A percentile compares a stretch with the other conserved stretches of the same genome.
Conservation (phyloP, 371 early-diverging fungal genomes). For the Mortierella sp. region DNA sequence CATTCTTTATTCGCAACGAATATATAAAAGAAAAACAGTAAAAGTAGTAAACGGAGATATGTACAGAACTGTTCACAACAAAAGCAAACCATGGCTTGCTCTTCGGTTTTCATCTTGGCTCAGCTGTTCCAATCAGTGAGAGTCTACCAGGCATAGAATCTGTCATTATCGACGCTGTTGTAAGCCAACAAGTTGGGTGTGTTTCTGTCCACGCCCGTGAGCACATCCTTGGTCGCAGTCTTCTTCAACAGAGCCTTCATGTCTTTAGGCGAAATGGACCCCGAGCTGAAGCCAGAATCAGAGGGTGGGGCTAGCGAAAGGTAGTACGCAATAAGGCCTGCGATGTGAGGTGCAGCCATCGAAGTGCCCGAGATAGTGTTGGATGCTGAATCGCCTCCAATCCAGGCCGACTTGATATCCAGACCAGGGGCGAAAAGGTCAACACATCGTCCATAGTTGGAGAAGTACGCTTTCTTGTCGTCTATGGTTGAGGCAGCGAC, state of each 20-base stretch:
- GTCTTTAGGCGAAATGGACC: slow-evolving; percentile 71
- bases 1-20: too few relatives aligned
- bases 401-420: slow-evolving; percentile 93
- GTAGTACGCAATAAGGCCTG: slow-evolving; percentile 95
- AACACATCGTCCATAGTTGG: slow-evolving; percentile 93
- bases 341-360: slow-evolving; percentile 99
- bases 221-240: slow-evolving; percentile 69
- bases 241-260: slow-evolving; percentile 81
- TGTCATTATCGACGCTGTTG: slow-evolving; percentile 61
- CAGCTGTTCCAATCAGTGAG: too few relatives aligned
- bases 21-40: too few relatives aligned
- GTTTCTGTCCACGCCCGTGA: slow-evolving; percentile 70
- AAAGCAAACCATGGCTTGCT: too few relatives aligned
- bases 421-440: slow-evolving; percentile 97
- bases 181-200: slow-evolving; percentile 90
- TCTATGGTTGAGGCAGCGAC: slow-evolving; percentile 94
- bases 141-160: slow-evolving; percentile 41
- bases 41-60: too few relatives aligned
- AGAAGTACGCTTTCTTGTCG: slow-evolving; percentile 92
- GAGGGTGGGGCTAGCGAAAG: slow-evolving; percentile 69
- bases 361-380: slow-evolving; percentile 98
- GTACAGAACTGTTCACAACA: too few relatives aligned
- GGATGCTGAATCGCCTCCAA: slow-evolving; percentile 75
- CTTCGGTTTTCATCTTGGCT: too few relatives aligned
- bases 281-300: slow-evolving; percentile 57